A percentile compares a stretch with the other conserved stretches of the same genome.
Evolutionary conservation across 2,329 filamentous ascomycete species (phyloP).

Genomic region (Tolypocladium ovalisporum): DNA sequence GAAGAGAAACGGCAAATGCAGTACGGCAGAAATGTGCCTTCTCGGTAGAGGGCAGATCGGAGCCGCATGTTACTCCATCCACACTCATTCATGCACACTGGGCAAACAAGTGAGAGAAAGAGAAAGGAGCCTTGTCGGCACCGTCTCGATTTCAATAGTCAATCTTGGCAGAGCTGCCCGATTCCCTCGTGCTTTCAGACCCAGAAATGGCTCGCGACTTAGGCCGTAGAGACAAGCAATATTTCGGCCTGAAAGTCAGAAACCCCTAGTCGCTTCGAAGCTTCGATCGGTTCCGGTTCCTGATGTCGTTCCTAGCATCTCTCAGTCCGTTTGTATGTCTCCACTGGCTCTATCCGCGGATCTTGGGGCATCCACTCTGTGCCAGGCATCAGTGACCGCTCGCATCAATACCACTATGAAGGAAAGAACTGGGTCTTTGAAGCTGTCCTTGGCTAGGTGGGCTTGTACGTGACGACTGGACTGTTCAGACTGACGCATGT

Average conservation of each 20-base stretch:
- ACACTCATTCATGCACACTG: not conserved
- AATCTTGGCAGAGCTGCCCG: not conserved
- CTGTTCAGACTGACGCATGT: not conserved
- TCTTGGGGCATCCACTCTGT: not conserved
- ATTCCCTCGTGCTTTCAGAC: not conserved
- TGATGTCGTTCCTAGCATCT: not conserved
- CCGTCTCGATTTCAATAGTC: not conserved
- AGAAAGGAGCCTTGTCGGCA: not conserved
- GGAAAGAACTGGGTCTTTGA: not conserved
- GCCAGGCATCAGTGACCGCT: not conserved
- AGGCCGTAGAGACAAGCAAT: not conserved
- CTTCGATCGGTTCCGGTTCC: not conserved
- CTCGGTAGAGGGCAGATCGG: not conserved
- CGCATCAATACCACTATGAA: not conserved
- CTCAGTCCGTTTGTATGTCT: slow-evolving; percentile 2
- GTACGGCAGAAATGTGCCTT: not conserved
- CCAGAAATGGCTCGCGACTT: not conserved
- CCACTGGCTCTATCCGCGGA: not conserved
- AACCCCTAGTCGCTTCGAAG: not conserved
- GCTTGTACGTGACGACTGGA: not conserved
- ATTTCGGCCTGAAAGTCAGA: not conserved
- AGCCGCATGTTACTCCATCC: not conserved
- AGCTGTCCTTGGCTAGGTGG: too few species aligned
- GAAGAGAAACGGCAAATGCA: not conserved
- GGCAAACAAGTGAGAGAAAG: slow-evolving; percentile 1